Evolutionary conservation across 345 rosid species (phyloP).

Genomic region (Pseudoturritis turrita): DNA sequence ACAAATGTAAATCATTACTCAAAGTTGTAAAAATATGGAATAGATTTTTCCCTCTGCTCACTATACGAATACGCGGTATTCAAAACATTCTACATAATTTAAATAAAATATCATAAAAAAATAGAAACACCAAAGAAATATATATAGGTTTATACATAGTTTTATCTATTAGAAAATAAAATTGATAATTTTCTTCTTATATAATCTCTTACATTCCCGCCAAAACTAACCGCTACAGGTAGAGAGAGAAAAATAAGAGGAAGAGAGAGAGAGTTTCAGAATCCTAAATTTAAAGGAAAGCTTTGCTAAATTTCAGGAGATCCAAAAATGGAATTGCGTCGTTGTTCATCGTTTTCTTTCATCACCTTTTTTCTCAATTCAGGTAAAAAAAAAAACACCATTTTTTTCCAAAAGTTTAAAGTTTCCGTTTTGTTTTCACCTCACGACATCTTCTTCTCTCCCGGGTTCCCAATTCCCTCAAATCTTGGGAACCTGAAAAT

Average conservation of each 20-base stretch:
- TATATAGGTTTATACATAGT: not conserved
- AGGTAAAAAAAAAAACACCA: slow-evolving; percentile 3
- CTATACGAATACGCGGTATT: too few species aligned
- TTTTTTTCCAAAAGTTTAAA: not conserved
- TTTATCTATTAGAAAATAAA: not conserved
- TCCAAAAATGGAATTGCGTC: slow-evolving; percentile 20
- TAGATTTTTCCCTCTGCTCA: too few species aligned
- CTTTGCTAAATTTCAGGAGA: slow-evolving; percentile 36
- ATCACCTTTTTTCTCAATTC: not conserved
- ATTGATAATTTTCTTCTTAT: not conserved
- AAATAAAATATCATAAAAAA: too few species aligned
- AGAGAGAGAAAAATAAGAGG: not conserved
- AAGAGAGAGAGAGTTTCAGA: slow-evolving; percentile 7
- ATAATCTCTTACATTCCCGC: not conserved
- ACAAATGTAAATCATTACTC: too few species aligned
- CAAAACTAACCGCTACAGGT: slow-evolving; percentile 4
- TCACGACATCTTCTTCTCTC: slow-evolving; percentile 27
- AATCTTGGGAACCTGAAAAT: slow-evolving; percentile 36
- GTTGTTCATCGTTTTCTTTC: slow-evolving; percentile 13
- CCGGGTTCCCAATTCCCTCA: slow-evolving; percentile 37
- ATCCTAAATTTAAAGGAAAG: slow-evolving; percentile 20
- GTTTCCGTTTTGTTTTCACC: not conserved
- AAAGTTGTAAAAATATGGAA: too few species aligned
- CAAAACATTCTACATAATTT: too few species aligned
- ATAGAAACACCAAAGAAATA: too few species aligned